Percentiles rank a stretch among this genome's conserved stretches.
These are phyloP conservation scores for Flaveria linearis DNA, from an alignment of 129 eudicot species.

Conservation along the genomic window DNA sequence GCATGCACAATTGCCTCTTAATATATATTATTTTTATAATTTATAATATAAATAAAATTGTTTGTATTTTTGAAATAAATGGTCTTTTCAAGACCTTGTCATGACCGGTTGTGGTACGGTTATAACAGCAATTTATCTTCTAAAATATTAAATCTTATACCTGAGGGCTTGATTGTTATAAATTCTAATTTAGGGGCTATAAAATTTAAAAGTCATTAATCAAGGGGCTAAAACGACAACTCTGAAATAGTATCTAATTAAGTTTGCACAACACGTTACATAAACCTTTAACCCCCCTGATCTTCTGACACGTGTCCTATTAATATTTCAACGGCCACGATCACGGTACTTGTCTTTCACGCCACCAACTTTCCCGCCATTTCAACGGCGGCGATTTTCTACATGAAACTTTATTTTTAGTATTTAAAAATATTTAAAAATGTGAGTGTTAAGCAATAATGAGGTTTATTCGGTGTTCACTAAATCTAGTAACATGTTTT, in stretches of 20 bases:
- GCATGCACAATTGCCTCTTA: no score
- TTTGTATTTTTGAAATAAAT: no score
- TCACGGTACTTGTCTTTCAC: conserved; percentile 41
- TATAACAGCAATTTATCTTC: no score
- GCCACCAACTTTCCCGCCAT: conserved; percentile 38
- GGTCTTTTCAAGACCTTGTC: no score
- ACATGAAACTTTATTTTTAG: conserved; percentile 22
- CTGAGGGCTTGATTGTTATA: not conserved
- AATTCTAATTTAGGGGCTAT: not conserved
- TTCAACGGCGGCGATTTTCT: conserved; percentile 64
- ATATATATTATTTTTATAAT: no score
- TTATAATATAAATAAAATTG: no score
- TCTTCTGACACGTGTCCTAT: conserved; percentile 24
- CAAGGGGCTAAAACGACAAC: not conserved
- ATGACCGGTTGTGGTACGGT: no score
- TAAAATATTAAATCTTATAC: no score
- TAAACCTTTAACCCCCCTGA: conserved; percentile 3
- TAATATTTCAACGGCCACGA: conserved; percentile 31
- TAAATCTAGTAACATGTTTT: no score
- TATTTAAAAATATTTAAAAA: conserved; percentile 21
- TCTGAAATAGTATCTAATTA: conserved; percentile 13
- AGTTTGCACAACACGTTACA: conserved; percentile 28
- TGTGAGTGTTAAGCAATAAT: no score
- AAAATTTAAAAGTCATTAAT: not conserved
- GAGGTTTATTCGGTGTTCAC: no score